phyloP scores from a whole-genome alignment of 2,329 filamentous ascomycete genomes.

The Aphanoascus verrucosus region DNA sequence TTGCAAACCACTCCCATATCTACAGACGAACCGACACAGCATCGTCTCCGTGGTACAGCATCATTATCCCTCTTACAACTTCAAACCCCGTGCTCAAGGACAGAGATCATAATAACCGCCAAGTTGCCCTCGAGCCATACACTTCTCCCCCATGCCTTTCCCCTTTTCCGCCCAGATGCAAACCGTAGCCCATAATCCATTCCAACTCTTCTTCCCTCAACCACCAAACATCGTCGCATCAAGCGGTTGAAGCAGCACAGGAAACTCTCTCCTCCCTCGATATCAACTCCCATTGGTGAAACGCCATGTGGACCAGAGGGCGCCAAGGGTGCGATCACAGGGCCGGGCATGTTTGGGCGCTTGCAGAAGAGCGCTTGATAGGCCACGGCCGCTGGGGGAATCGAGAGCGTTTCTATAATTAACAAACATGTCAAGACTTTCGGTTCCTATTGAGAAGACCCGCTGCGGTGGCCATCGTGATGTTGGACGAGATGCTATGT shows the following conservation, averaged over 20 bases:
- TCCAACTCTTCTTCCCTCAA: not conserved
- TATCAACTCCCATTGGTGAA: conserved; percentile 3
- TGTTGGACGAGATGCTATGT: not conserved
- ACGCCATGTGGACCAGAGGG: conserved; percentile 8
- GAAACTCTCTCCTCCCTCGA: not conserved
- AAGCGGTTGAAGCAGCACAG: not conserved
- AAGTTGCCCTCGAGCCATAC: too few relatives aligned
- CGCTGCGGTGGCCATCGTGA: not conserved
- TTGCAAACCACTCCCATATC: too few relatives aligned
- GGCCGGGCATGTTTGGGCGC: not conserved
- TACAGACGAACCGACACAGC: too few relatives aligned
- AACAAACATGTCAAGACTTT: not conserved
- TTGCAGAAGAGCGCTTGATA: conserved; percentile 2
- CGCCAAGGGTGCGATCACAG: conserved; percentile 2
- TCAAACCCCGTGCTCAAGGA: too few relatives aligned
- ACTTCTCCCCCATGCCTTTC: too few relatives aligned
- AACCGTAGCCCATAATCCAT: not conserved
- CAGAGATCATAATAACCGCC: too few relatives aligned
- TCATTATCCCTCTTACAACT: too few relatives aligned
- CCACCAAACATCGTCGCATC: not conserved
- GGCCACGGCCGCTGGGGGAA: not conserved
- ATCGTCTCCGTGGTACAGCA: too few relatives aligned
- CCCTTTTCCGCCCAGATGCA: too few relatives aligned
- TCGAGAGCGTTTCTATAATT: conserved; percentile 1
- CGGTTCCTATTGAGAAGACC: not conserved